phyloP scores from a whole-genome alignment of 305 asterid genomes.

The Ilex paraguariensis region DNA sequence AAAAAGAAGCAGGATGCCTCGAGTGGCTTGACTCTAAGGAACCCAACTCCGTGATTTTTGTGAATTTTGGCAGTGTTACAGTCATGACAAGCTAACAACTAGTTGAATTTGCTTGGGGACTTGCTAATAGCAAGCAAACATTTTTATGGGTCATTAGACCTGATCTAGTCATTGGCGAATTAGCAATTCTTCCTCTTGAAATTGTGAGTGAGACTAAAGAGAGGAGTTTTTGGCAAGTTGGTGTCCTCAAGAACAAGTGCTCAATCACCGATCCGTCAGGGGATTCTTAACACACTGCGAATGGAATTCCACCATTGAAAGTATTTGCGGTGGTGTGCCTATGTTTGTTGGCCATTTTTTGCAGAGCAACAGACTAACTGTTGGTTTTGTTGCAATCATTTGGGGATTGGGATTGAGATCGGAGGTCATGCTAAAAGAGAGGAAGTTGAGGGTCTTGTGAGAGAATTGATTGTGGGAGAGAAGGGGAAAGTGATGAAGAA shows the following conservation, averaged over 20 bases:
- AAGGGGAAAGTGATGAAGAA: conserved; percentile 18
- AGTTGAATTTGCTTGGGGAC: conserved; percentile 26
- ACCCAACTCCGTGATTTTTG: conserved; percentile 28
- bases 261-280: conserved; percentile 17
- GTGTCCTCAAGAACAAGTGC: conserved; percentile 24
- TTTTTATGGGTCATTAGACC: conserved; percentile 30
- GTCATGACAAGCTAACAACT: conserved; percentile 16
- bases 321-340: conserved; percentile 22
- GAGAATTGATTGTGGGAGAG: conserved; percentile 25
- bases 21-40: conserved; percentile 23
- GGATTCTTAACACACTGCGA: conserved; percentile 26
- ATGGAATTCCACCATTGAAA: conserved; percentile 19
- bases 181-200: conserved; percentile 9
- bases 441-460: conserved; percentile 17
- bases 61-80: conserved; percentile 30
- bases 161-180: conserved; percentile 21
- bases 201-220: conserved; percentile 16
- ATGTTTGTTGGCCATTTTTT: conserved; percentile 27
- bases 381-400: conserved; percentile 17
- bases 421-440: conserved; percentile 17
- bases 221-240: conserved; percentile 21
- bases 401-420: conserved; percentile 18
- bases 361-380: conserved; percentile 26
- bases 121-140: conserved; percentile 13
- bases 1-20: conserved; percentile 18